Evolutionary conservation across 768 basidiomycete species (phyloP), one percentile per base, ranked within the genome.

Genomic region (Pulveroboletus sp.): DNA sequence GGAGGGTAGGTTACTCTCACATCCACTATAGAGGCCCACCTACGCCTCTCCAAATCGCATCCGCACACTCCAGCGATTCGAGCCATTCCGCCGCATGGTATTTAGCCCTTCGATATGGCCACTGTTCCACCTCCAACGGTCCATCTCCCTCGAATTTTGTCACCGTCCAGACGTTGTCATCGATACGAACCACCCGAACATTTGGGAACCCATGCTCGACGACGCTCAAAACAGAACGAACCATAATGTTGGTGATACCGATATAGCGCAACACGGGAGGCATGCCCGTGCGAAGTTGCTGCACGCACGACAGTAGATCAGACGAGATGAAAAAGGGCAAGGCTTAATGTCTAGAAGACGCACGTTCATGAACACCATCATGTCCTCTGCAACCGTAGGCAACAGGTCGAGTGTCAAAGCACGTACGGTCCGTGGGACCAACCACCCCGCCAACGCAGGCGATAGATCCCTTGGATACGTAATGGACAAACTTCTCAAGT

Each of bases 391-490:
- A 3, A 63, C 58, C 5, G 60, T 62, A 27, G 66, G 65, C 37
- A 60, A 51, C 15, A 69, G 47, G 36, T 79, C 78, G 35, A 82
- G 59, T 12, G 71, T 70, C 44, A 84, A 60, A 12, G 79, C 76
- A 6, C 66, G 63, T 3, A 85, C 74, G 33, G 57, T 72, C 24
- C 79, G 63, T 8, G 85, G 85, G 31, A 89, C 75, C 27, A 88
- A 68, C 83, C 85, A 86, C 40, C 79, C 74, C 8, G 84, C 83
- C 17, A 87, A 67, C 2, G 80, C 77, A 0, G 83, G 74, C 1
- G 81, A 75, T 35, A 87, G 65, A 61, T 86, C 85, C 52, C 71
- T 68, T 2, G 86, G 85, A 57, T 86, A 79, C 5, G 79, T 79
- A 47, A 86, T 83, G 45, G 71, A 75, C 48, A 88, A 62, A 35